Conservation (phyloP, 495 filamentous ascomycete species). For the Xylaria scruposa region DNA sequence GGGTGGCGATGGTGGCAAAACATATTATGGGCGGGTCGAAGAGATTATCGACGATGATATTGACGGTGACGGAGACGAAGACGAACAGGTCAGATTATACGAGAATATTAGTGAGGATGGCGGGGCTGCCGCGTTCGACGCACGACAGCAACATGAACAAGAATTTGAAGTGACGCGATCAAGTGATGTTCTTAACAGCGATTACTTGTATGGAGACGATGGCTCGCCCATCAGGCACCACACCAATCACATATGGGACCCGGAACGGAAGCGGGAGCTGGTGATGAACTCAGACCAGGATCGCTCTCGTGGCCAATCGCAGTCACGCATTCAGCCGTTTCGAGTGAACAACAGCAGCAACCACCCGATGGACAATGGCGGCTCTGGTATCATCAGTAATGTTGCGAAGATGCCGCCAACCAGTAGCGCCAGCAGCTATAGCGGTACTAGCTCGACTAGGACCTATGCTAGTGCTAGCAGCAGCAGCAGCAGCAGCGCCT, state of each 20-base stretch:
- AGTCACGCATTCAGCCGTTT: neutral
- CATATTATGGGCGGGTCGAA: conserved; percentile 4
- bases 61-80: neutral
- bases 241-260: neutral
- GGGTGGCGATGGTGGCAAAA: neutral
- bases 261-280: neutral
- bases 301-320: conserved; percentile 9
- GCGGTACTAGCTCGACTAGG: too few relatives aligned
- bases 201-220: neutral
- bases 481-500: neutral
- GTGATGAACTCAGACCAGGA: neutral
- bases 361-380: neutral
- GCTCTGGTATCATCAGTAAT: conserved; percentile 6
- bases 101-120: neutral
- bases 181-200: neutral
- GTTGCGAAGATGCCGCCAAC: neutral
- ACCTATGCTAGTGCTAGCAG: neutral
- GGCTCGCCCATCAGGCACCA: neutral
- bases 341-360: conserved; percentile 2
- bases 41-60: conserved; percentile 9
- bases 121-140: neutral
- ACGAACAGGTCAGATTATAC: neutral
- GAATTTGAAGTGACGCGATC: neutral
- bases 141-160: neutral
- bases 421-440: neutral